Conservation (phyloP, 371 early-diverging fungal genomes). For the Zopfochytrium polystomum region DNA sequence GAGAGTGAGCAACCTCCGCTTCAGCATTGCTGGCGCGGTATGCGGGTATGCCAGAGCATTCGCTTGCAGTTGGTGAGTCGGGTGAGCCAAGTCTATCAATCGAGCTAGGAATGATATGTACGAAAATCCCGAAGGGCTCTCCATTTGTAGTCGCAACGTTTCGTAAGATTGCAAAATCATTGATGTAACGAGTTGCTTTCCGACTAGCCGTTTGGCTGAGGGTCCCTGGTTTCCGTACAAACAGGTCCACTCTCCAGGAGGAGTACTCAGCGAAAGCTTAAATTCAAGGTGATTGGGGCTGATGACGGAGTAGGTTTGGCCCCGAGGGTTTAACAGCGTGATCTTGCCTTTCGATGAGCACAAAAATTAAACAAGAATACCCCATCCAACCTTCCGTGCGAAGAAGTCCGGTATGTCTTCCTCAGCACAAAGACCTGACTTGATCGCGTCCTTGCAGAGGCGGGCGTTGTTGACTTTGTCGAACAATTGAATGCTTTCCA, state of each 20-base stretch:
- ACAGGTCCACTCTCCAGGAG: conserved; percentile 34
- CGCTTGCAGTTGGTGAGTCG: conserved; percentile 45
- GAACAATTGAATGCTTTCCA: conserved; percentile 44
- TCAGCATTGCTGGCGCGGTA: conserved; percentile 36
- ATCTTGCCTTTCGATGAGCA: conserved; percentile 14
- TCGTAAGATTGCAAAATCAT: conserved; percentile 36
- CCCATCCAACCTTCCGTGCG: conserved; percentile 25
- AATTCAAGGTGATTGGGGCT: conserved; percentile 37
- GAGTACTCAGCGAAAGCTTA: conserved; percentile 6
- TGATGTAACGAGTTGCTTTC: conserved; percentile 27
- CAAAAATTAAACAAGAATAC: not conserved
- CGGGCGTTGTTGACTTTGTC: conserved; percentile 38
- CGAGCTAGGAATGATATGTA: conserved; percentile 41
- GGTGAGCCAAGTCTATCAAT: conserved; percentile 45
- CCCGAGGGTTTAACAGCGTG: conserved; percentile 22
- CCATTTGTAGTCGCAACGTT: conserved; percentile 7
- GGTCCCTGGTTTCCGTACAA: conserved; percentile 39
- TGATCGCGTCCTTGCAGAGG: conserved; percentile 42
- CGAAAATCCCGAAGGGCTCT: not conserved
- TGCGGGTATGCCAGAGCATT: conserved; percentile 44
- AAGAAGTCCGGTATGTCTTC: conserved; percentile 45
- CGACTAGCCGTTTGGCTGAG: conserved; percentile 25
- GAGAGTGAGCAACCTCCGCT: conserved; percentile 34
- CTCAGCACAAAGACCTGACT: conserved; percentile 27
- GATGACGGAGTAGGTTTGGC: conserved; percentile 13